A percentile compares a stretch with the other conserved stretches of the same genome.
Conservation (phyloP, 2,329 filamentous ascomycete genomes). For the Colletotrichum incanum region DNA sequence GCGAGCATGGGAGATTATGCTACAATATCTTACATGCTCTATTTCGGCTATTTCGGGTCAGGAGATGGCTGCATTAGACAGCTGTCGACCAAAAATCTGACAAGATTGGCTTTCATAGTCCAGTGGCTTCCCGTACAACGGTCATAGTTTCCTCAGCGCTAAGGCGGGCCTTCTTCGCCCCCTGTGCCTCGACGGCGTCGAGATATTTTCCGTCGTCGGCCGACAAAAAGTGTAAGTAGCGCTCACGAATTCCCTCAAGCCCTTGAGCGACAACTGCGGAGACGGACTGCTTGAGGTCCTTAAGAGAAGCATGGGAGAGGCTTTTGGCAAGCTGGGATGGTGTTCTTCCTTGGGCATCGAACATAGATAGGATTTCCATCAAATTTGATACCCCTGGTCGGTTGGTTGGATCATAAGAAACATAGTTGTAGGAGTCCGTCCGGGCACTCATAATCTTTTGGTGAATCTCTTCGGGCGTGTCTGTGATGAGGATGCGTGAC, state of each 20-base stretch:
- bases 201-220: slow-evolving; percentile 67
- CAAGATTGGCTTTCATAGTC: slow-evolving; percentile 53
- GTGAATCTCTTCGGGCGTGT: slow-evolving; percentile 74
- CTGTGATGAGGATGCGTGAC: slow-evolving; percentile 88
- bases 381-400: slow-evolving; percentile 92
- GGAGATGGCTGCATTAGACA: neutral
- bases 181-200: slow-evolving; percentile 70
- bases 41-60: neutral
- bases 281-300: slow-evolving; percentile 66
- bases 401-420: slow-evolving; percentile 79
- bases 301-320: slow-evolving; percentile 56
- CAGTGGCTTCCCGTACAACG: slow-evolving; percentile 66
- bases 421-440: slow-evolving; percentile 78
- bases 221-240: slow-evolving; percentile 68
- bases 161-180: slow-evolving; percentile 72
- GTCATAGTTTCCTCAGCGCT: slow-evolving; percentile 74
- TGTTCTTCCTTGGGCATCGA: slow-evolving; percentile 64
- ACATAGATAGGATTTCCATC: slow-evolving; percentile 82
- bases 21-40: slow-evolving; percentile 17
- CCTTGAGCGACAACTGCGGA: slow-evolving; percentile 69
- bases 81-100: no score
- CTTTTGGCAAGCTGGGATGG: slow-evolving; percentile 58
- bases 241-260: slow-evolving; percentile 69
- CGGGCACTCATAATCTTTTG: slow-evolving; percentile 80
- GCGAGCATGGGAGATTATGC: neutral